phyloP scores from a whole-genome alignment of 768 basidiomycete genomes.

The Boletellus emodensis region DNA sequence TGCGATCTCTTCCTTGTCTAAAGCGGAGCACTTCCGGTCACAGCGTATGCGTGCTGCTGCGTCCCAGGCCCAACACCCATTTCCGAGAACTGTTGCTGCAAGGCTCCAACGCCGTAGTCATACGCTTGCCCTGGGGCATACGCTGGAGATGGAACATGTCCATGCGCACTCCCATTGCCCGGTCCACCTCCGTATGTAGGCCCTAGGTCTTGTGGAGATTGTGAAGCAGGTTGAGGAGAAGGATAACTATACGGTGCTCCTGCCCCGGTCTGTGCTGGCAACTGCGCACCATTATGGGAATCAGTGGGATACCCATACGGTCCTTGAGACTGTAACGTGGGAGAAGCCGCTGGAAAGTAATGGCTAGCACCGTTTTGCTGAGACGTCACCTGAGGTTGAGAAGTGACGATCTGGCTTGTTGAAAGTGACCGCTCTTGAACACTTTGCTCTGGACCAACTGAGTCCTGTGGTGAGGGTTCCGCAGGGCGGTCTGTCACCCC shows the following conservation, averaged over 20 bases:
- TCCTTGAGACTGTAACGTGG: slow-evolving; percentile 16
- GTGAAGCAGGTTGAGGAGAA: slow-evolving; percentile 10
- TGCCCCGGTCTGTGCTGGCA: slow-evolving; percentile 2
- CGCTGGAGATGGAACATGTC: slow-evolving; percentile 7
- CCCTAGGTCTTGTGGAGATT: slow-evolving; percentile 13
- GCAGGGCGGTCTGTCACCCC: slow-evolving; percentile 53
- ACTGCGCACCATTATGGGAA: slow-evolving; percentile 1
- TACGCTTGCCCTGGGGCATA: slow-evolving; percentile 20
- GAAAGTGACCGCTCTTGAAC: slow-evolving; percentile 13
- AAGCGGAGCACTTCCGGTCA: slow-evolving; percentile 15
- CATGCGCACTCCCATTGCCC: slow-evolving; percentile 23
- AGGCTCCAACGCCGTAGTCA: slow-evolving; percentile 20
- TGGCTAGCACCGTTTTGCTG: slow-evolving; percentile 13
- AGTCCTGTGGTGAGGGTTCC: slow-evolving; percentile 7
- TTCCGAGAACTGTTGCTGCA: slow-evolving; percentile 32
- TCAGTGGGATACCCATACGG: slow-evolving; percentile 21
- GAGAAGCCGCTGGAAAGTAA: slow-evolving; percentile 9
- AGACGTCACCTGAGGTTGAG: slow-evolving; percentile 15
- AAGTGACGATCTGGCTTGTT: slow-evolving; percentile 9
- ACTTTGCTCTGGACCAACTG: slow-evolving; percentile 8
- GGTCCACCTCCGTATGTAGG: slow-evolving; percentile 18
- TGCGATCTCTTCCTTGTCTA: slow-evolving; percentile 1
- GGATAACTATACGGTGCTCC: slow-evolving; percentile 18
- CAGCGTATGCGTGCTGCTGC: slow-evolving; percentile 22
- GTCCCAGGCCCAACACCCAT: slow-evolving; percentile 24